These are phyloP conservation scores for Penicillium angulare DNA, from an alignment of 495 filamentous ascomycete species.

Conservation along the genomic window DNA sequence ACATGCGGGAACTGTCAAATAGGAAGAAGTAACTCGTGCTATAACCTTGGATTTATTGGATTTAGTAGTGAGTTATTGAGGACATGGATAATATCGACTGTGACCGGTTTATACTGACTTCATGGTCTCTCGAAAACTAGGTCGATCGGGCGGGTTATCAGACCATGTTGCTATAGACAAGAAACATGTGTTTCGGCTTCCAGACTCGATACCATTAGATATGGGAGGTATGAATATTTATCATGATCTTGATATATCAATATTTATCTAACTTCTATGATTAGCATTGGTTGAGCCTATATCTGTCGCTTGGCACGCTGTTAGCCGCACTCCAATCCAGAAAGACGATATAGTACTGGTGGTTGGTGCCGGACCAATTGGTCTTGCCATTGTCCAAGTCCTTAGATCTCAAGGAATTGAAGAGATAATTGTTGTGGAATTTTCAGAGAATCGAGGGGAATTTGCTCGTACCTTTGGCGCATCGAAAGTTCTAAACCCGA, in stretches of 20 bases:
- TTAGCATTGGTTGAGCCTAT: constrained; percentile 46
- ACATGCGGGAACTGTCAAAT: constrained; percentile 52
- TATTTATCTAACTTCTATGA: not conserved
- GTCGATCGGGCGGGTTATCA: constrained; percentile 50
- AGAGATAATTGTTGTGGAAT: constrained; percentile 55
- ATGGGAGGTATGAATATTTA: constrained; percentile 23
- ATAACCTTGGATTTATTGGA: constrained; percentile 59
- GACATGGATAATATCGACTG: not conserved
- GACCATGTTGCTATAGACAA: constrained; percentile 52
- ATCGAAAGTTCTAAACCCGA: constrained; percentile 54
- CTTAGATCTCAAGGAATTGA: constrained; percentile 46
- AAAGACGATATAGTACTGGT: constrained; percentile 45
- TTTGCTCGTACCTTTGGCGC: constrained; percentile 55
- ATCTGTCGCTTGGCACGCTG: constrained; percentile 62
- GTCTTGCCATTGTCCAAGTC: constrained; percentile 54
- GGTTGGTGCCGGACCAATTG: constrained; percentile 60
- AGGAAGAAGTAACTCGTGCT: constrained; percentile 55
- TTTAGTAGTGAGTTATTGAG: constrained; percentile 42
- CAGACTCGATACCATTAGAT: constrained; percentile 24
- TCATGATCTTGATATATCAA: not conserved
- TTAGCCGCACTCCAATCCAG: constrained; percentile 49
- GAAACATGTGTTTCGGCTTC: constrained; percentile 22
- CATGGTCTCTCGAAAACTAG: constrained; percentile 11
- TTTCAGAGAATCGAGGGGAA: constrained; percentile 45
- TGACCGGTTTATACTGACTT: not conserved